Percentiles rank a stretch among this genome's conserved stretches.
phyloP scores from a whole-genome alignment of 202 grass and related monocot species.

The Brachypodium distachyon region DNA sequence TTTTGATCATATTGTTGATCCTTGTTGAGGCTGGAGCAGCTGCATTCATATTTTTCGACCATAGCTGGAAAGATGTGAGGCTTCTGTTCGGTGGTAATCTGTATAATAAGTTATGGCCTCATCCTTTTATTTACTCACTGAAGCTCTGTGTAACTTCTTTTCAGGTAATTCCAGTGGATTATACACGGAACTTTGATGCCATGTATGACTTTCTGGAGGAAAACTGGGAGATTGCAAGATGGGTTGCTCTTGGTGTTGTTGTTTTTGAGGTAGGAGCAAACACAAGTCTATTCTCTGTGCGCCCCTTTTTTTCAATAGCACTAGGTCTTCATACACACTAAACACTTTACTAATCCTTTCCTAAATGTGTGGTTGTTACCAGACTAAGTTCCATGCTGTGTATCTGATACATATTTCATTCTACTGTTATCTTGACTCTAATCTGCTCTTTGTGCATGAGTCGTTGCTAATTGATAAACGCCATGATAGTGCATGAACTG shows the following conservation, averaged over 20 bases:
- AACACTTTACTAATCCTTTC: background rate
- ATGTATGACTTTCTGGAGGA: conserved; percentile 76
- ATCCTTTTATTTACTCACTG: conserved; percentile 8
- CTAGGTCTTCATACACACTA: background rate
- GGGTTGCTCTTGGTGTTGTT: conserved; percentile 77
- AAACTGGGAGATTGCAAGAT: conserved; percentile 93
- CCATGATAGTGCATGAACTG: background rate
- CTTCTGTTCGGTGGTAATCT: conserved; percentile 14
- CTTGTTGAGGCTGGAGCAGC: conserved; percentile 72
- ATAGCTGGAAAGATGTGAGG: conserved; percentile 98
- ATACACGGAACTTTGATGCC: conserved; percentile 69
- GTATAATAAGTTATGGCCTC: conserved; percentile 2
- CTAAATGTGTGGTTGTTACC: background rate
- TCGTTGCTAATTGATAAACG: background rate
- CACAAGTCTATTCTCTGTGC: background rate
- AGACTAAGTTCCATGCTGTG: background rate
- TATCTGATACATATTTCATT: background rate
- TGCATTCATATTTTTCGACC: conserved; percentile 94
- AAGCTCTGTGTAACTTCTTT: conserved; percentile 8
- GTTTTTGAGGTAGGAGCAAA: conserved; percentile 55
- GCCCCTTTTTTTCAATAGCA: background rate
- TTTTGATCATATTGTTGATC: conserved; percentile 76
- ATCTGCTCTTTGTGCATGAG: background rate
- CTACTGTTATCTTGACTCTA: background rate
- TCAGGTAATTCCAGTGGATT: conserved; percentile 85